Evolutionary conservation across 345 rosid species (phyloP), one percentile per base, ranked within the genome.

Genomic region (Adansonia digitata): DNA sequence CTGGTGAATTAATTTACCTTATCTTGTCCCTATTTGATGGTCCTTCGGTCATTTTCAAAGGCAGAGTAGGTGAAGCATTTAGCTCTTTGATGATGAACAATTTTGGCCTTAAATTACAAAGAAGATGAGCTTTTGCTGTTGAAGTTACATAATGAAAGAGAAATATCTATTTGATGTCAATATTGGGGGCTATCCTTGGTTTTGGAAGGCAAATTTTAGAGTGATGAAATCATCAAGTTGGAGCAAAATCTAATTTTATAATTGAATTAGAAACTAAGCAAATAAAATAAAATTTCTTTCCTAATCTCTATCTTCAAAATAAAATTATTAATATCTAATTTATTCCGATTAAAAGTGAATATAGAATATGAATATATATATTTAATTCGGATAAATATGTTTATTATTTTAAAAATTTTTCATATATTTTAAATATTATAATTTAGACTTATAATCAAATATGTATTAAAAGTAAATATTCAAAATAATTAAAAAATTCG

Each of bases 61-160:
- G 55, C 68, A 22, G 40, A 65, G 81, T 81, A 75, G 87, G 79
- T 79, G 48, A n/a, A 73, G 77, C 46, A 11, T 75, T 68, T 61
- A 18, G 79, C 74, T 53, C 35, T 39, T 64, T 75, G 79, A 60
- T 80, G 79, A 76, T 81, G 80, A 53, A 57, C 10, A 55, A 22
- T 72, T n/a, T 62, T 82, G 70, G 72, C 27, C 52, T 69, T 83
- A 80, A 78, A 62, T 42, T 67, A 69, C 26, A 52, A 65, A 62
- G 69, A 63, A 60, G 81, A 72, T 85, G 18, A 45, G 45, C 5
- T 55, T 69, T 67, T 60, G 6, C 26, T 27, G 22, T 18, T 57
- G 39, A 49, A 43, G 18, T 10, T 43, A 7, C 66, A 27, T 26
- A n/a, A 26, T 59, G 61, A 60, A 14, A 65, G 26, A 49, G 77